A percentile compares a stretch with the other conserved stretches of the same genome.
These are phyloP conservation scores for Stephania japonica DNA, from an alignment of 164 flowering plant species.

Conservation along the genomic window DNA sequence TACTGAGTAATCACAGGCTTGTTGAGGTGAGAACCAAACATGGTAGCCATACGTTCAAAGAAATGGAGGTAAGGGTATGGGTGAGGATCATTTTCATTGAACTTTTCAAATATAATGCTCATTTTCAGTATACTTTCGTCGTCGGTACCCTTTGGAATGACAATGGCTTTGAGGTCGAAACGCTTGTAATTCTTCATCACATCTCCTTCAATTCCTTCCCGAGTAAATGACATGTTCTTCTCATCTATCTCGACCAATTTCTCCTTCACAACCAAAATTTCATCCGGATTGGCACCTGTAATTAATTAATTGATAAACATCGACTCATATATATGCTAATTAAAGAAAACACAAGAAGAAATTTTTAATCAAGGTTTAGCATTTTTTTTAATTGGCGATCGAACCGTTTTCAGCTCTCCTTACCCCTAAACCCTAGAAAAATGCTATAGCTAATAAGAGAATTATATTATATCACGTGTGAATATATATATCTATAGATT, in stretches of 20 bases:
- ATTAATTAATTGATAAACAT: too few species aligned
- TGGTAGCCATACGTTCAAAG: neutral
- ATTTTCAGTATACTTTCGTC: constrained; percentile 5
- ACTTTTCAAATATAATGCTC: constrained; percentile 8
- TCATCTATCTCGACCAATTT: neutral
- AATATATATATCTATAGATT: too few species aligned
- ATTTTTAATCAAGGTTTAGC: too few species aligned
- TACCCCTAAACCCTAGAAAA: constrained; percentile 1
- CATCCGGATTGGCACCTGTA: neutral
- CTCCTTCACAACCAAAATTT: constrained; percentile 5
- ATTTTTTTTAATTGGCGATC: too few species aligned
- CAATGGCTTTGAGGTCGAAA: neutral
- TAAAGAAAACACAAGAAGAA: too few species aligned
- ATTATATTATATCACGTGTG: too few species aligned
- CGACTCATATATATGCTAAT: too few species aligned
- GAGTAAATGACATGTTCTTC: neutral
- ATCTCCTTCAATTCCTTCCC: neutral
- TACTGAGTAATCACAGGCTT: too few species aligned
- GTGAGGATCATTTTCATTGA: neutral
- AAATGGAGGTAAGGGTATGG: neutral
- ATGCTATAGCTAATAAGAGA: too few species aligned
- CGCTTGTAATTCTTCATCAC: constrained; percentile 1
- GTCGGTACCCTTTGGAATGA: neutral
- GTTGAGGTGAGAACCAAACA: too few species aligned
- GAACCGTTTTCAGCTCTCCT: constrained; percentile 1